phyloP scores from a whole-genome alignment of 805 yeast genomes.

The Candida parachauliodes region DNA sequence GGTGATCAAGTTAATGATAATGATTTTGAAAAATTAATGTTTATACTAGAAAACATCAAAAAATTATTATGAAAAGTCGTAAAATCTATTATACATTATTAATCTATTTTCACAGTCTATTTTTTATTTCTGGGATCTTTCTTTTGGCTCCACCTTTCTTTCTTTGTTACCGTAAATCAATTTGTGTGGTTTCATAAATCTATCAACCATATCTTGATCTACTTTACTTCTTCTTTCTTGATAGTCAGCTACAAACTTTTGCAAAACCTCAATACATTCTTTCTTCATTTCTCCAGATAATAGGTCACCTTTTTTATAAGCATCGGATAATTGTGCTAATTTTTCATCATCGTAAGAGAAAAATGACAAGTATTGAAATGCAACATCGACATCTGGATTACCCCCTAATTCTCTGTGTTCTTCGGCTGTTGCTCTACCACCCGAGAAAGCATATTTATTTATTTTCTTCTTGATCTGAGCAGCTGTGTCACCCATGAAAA shows the following conservation, averaged over 20 bases:
- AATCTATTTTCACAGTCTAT: slow-evolving; percentile 7
- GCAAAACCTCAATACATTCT: slow-evolving; percentile 74
- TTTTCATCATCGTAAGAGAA: slow-evolving; percentile 86
- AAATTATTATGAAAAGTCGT: slow-evolving; percentile 1
- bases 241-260: slow-evolving; percentile 73
- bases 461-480: slow-evolving; percentile 90
- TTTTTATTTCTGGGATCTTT: slow-evolving; percentile 22
- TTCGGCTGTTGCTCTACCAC: slow-evolving; percentile 84
- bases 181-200: slow-evolving; percentile 83
- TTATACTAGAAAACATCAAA: slow-evolving; percentile 33
- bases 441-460: slow-evolving; percentile 94
- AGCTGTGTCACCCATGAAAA: slow-evolving; percentile 92
- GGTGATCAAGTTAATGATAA: slow-evolving; percentile 22
- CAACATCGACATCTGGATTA: slow-evolving; percentile 91
- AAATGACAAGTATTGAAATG: slow-evolving; percentile 88
- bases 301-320: slow-evolving; percentile 75
- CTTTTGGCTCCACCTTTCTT: slow-evolving; percentile 69
- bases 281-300: slow-evolving; percentile 93
- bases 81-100: slow-evolving; percentile 1
- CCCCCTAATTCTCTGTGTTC: slow-evolving; percentile 92
- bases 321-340: slow-evolving; percentile 55
- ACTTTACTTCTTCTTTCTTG: slow-evolving; percentile 74
- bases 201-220: slow-evolving; percentile 54
- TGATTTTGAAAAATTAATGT: slow-evolving; percentile 46
- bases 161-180: slow-evolving; percentile 71